Evolutionary conservation across 495 filamentous ascomycete genomes (phyloP), one percentile per base, ranked within the genome.

Genomic region (Beverwykella pulmonaria): DNA sequence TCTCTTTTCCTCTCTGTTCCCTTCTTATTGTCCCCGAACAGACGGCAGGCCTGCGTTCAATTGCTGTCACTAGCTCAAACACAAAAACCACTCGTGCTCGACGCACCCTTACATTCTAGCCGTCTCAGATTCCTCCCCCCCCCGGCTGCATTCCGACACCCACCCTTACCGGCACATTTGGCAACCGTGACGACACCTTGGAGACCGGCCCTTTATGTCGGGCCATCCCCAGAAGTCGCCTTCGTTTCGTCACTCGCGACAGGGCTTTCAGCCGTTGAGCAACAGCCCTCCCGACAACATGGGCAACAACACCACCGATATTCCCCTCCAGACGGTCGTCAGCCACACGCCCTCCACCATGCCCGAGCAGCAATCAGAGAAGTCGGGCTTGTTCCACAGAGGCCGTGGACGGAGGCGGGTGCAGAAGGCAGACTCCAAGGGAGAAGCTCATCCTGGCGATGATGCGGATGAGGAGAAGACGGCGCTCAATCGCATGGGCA

Each of bases 401-500:
- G 75, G 10, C 82, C 77, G 32, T 22, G 89, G 86, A 65, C 83
- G 82, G 75, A 84, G 86, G 71, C 85, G 80, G 72, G 76, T 74
- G 6, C 71, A 68, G 70, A 78, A 75, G 76, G 73, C 49, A 59
- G 79, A 76, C 56, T 84, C 76, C 27, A 74, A 53, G 25, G 75
- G 81, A 53, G 82, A 82, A 49, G 86, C 61, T n/a, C 55, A 56
- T 50, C 61, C 68, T 23, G 72, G 72, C 12, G 72, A 83, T 59
- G 83, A 87, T 60, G 6, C 17, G 36, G 85, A 85, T 6, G 86
- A 87, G n/a, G 81, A 83, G 53, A 71, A 81, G 12, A 84, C 82
- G 4, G 73, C 59, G 0, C 53, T 97, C 68, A 97, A 87, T 61
- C 81, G 82, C 52, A 89, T 98, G 87, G 94, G 94, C n/a, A 86